Evolutionary conservation across 2,329 filamentous ascomycete genomes (phyloP).

Genomic region (Thelonectria olida): DNA sequence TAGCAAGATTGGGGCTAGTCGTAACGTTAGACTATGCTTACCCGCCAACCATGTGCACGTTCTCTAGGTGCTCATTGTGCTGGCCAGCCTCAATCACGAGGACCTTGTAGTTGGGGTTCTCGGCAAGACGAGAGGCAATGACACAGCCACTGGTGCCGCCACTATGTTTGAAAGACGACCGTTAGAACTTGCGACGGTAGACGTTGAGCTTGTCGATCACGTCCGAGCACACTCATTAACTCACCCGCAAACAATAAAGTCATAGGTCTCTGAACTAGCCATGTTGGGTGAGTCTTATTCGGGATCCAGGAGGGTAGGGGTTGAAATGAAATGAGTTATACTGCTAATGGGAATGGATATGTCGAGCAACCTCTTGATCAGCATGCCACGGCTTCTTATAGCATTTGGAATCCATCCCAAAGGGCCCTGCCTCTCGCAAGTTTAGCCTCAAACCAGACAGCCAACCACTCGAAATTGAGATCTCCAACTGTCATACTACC

Average conservation of each 20-base stretch:
- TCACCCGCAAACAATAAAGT: slow-evolving; percentile 48
- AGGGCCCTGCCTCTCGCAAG: background rate
- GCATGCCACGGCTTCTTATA: slow-evolving; percentile 6
- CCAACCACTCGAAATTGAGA: slow-evolving; percentile 11
- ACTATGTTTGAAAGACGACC: slow-evolving; percentile 21
- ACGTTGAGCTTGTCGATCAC: slow-evolving; percentile 5
- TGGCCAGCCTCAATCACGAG: slow-evolving; percentile 50
- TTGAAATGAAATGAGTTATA: background rate
- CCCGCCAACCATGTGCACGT: slow-evolving; percentile 61
- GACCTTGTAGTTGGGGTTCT: slow-evolving; percentile 41
- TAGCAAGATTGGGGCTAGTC: background rate
- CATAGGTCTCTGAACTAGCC: slow-evolving; percentile 38
- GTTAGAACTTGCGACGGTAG: slow-evolving; percentile 15
- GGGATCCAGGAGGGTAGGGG: too few relatives aligned
- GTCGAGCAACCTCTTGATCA: background rate
- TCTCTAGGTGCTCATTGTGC: slow-evolving; percentile 55
- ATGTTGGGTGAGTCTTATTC: slow-evolving; percentile 19
- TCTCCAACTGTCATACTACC: slow-evolving; percentile 3
- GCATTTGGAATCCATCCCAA: background rate
- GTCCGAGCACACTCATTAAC: slow-evolving; percentile 16
- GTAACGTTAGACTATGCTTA: slow-evolving; percentile 34
- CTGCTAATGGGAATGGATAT: background rate
- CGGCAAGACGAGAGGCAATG: slow-evolving; percentile 49
- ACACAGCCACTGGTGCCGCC: slow-evolving; percentile 51
- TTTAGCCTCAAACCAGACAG: background rate